Evolutionary conservation across 345 rosid genomes (phyloP).

Genomic region (Eucalyptus regnans): DNA sequence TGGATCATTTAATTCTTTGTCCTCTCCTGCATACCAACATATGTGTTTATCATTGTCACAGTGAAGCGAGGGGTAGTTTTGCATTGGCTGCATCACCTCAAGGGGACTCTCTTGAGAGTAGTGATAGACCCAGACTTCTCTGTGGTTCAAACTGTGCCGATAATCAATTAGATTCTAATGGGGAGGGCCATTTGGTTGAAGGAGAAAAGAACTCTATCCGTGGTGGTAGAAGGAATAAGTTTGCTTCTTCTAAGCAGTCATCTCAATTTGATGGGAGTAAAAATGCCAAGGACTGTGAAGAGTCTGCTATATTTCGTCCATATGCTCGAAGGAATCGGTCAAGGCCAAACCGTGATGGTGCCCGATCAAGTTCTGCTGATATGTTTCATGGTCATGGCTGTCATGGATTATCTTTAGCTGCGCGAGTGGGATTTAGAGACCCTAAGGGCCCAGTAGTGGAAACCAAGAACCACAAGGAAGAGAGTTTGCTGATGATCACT

Average conservation of each 20-base stretch:
- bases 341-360: constrained; percentile 63
- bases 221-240: constrained; percentile 36
- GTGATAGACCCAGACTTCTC: constrained; percentile 66
- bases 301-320: constrained; percentile 89
- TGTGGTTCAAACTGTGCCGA: constrained; percentile 80
- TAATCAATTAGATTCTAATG: constrained; percentile 67
- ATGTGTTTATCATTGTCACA: constrained; percentile 13
- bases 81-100: constrained; percentile 80
- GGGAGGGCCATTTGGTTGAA: constrained; percentile 52
- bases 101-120: constrained; percentile 92
- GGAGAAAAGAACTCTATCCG: constrained; percentile 29
- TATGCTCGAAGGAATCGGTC: constrained; percentile 94
- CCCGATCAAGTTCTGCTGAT: constrained; percentile 69
- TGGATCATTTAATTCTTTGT: neutral
- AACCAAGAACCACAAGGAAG: constrained; percentile 44
- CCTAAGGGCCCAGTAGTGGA: constrained; percentile 34
- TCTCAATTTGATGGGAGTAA: constrained; percentile 43
- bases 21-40: neutral
- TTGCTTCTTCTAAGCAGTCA: constrained; percentile 51
- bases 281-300: constrained; percentile 78
- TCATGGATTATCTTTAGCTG: constrained; percentile 42
- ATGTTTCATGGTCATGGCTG: constrained; percentile 52
- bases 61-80: constrained; percentile 93
- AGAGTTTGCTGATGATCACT: constrained; percentile 29
- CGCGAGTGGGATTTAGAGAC: constrained; percentile 43